Percentiles rank a stretch among this genome's conserved stretches.
phyloP scores from a whole-genome alignment of 1,284 basidiomycete genomes.

The Rhodotorula sp. region DNA sequence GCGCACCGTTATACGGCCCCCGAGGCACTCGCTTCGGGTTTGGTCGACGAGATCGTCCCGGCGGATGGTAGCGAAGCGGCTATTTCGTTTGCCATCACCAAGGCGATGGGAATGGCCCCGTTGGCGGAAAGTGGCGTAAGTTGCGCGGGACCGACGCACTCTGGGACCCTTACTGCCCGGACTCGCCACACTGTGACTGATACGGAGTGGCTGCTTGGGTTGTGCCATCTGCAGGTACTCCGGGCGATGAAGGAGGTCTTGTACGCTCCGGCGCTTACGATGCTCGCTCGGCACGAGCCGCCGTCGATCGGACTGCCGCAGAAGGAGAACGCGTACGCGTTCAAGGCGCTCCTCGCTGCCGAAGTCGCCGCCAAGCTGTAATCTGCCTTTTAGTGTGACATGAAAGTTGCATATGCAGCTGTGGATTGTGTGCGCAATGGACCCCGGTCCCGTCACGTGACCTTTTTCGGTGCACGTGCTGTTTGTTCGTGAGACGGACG shows the following conservation, averaged over 20 bases:
- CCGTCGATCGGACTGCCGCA: neutral
- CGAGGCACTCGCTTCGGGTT: slow-evolving; percentile 27
- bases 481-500: neutral
- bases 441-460: too few species aligned
- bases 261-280: slow-evolving; percentile 13
- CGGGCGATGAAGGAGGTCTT: slow-evolving; percentile 26
- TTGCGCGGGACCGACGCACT: neutral
- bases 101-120: slow-evolving; percentile 8
- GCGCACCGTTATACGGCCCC: slow-evolving; percentile 29
- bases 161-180: neutral
- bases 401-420: neutral
- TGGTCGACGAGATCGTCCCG: slow-evolving; percentile 33
- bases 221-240: slow-evolving; percentile 12
- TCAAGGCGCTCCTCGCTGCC: slow-evolving; percentile 10
- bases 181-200: neutral
- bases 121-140: slow-evolving; percentile 24
- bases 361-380: slow-evolving; percentile 10
- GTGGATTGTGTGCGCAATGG: neutral
- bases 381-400: too few species aligned
- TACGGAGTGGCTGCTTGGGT: neutral
- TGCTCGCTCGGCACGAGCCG: slow-evolving; percentile 19
- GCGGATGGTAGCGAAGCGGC: slow-evolving; percentile 21
- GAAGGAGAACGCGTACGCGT: neutral
- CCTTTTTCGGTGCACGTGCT: neutral
- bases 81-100: slow-evolving; percentile 20